A percentile compares a stretch with the other conserved stretches of the same genome.
Evolutionary conservation across 2,329 filamentous ascomycete species (phyloP).

Genomic region (Kalaharituber pfeilii): DNA sequence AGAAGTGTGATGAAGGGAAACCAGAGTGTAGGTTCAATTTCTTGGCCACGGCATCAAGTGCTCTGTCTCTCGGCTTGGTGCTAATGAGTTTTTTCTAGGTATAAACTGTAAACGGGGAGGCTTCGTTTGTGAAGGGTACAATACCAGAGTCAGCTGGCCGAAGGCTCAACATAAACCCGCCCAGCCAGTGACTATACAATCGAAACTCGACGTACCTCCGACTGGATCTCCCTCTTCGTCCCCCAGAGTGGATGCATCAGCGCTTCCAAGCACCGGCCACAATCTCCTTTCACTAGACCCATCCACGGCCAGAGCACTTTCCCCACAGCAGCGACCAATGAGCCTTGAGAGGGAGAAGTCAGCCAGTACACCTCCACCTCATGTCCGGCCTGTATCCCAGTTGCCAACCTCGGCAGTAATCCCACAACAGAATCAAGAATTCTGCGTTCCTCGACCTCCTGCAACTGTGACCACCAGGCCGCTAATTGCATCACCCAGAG

Average conservation of each 20-base stretch:
- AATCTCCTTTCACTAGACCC: background rate
- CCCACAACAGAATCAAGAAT: background rate
- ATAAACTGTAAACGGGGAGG: constrained; percentile 81
- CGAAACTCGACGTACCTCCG: background rate
- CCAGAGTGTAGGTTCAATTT: constrained; percentile 51
- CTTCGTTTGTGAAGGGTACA: constrained; percentile 84
- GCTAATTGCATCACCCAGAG: constrained; percentile 9
- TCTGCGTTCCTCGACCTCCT: constrained; percentile 16
- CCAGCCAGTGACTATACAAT: background rate
- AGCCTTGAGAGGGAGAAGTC: background rate
- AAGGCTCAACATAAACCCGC: constrained; percentile 35
- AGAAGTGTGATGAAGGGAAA: constrained; percentile 92
- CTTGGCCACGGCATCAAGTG: constrained; percentile 15
- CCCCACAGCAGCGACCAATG: background rate
- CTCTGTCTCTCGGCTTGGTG: background rate
- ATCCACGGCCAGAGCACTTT: background rate
- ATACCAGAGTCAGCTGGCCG: constrained; percentile 58
- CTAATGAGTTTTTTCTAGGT: constrained; percentile 33
- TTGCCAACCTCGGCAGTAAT: background rate
- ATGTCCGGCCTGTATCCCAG: background rate
- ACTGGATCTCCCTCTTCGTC: background rate
- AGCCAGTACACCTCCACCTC: background rate
- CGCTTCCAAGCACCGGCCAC: background rate
- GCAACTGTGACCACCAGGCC: constrained; percentile 24
- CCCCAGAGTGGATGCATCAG: background rate